Evolutionary conservation across 2,329 filamentous ascomycete species (phyloP).

Genomic region (Aspergillus felis): DNA sequence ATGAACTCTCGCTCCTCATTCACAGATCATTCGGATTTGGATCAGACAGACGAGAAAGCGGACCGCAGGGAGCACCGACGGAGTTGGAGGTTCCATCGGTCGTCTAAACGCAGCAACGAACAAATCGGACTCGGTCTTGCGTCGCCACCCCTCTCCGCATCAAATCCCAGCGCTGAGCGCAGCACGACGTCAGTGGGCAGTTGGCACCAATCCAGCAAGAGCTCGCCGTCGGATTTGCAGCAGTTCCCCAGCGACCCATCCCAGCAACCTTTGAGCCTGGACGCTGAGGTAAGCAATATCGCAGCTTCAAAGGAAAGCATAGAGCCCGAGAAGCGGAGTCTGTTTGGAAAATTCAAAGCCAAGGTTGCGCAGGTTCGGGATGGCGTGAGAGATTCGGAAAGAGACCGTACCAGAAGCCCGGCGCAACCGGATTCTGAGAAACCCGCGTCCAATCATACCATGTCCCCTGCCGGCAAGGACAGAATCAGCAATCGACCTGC

Average conservation of each 20-base stretch:
- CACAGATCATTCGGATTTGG: conserved; percentile 78
- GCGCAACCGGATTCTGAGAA: conserved; percentile 36
- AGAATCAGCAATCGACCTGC: conserved; percentile 17
- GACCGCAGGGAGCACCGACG: conserved; percentile 67
- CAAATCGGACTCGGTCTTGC: conserved; percentile 40
- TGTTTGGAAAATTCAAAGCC: conserved; percentile 62
- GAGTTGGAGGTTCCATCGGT: conserved; percentile 66
- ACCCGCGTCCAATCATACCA: conserved; percentile 28
- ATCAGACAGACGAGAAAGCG: conserved; percentile 63
- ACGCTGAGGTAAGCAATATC: conserved; percentile 36
- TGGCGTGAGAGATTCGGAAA: conserved; percentile 54
- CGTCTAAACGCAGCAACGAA: conserved; percentile 54
- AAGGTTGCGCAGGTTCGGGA: conserved; percentile 55
- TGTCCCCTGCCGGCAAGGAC: conserved; percentile 30
- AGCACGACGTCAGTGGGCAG: conserved; percentile 68
- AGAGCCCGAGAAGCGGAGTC: conserved; percentile 55
- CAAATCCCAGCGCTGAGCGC: conserved; percentile 60
- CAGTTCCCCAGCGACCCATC: conserved; percentile 35
- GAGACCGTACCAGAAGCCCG: conserved; percentile 51
- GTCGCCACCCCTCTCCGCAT: conserved; percentile 53
- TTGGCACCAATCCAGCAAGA: conserved; percentile 45
- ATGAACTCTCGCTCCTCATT: conserved; percentile 66
- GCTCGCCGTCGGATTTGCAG: conserved; percentile 42
- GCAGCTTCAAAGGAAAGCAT: conserved; percentile 17
- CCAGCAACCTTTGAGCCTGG: conserved; percentile 32